Evolutionary conservation across 371 early-diverging fungal species (phyloP).

Genomic region (Mortierella polycephala): DNA sequence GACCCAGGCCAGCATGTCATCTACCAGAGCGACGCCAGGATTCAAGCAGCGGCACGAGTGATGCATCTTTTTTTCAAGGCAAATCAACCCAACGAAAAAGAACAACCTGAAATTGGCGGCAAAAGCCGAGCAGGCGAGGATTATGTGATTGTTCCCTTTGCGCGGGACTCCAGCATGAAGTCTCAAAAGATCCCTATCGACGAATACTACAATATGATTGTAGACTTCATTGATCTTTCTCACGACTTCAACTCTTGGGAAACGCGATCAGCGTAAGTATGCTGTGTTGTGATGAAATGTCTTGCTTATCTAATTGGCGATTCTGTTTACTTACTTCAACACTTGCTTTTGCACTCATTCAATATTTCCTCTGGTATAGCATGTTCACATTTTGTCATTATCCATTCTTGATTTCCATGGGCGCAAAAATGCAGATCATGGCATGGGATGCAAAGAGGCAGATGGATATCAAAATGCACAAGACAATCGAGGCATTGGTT

Average conservation of each 20-base stretch:
- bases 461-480: constrained; percentile 81
- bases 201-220: constrained; percentile 87
- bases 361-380: constrained; percentile 4
- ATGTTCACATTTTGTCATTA: constrained; percentile 89
- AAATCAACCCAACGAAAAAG: constrained; percentile 34
- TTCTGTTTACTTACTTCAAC: neutral
- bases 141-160: constrained; percentile 30
- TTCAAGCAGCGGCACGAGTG: constrained; percentile 85
- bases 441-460: constrained; percentile 88
- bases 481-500: constrained; percentile 44
- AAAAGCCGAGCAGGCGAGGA: constrained; percentile 19
- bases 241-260: constrained; percentile 91
- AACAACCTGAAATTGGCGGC: constrained; percentile 19
- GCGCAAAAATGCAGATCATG: constrained; percentile 88
- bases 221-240: constrained; percentile 83
- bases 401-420: constrained; percentile 88
- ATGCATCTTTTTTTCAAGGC: constrained; percentile 66
- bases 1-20: constrained; percentile 54
- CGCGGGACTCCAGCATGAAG: constrained; percentile 74
- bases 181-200: constrained; percentile 71
- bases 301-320: neutral
- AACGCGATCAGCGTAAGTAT: constrained; percentile 72
- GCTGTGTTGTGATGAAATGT: neutral
- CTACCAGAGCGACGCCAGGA: constrained; percentile 82
- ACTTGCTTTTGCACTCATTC: neutral